phyloP scores from a whole-genome alignment of 2,329 filamentous ascomycete species.

The Fusarium gaditjirri region DNA sequence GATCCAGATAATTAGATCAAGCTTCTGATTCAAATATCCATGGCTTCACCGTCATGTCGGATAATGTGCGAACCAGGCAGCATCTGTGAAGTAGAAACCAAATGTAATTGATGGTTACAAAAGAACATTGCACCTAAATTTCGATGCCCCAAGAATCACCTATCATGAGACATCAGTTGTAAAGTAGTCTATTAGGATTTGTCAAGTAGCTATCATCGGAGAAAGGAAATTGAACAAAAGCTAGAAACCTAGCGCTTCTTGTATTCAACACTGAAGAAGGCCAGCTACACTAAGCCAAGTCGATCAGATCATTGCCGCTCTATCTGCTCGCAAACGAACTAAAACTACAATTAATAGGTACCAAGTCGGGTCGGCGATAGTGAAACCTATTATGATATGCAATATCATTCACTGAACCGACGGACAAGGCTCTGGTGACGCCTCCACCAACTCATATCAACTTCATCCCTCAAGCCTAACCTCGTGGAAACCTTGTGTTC shows the following conservation, averaged over 20 bases:
- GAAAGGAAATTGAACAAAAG: too few relatives aligned
- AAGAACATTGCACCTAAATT: too few relatives aligned
- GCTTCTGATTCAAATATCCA: too few relatives aligned
- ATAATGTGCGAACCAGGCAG: too few relatives aligned
- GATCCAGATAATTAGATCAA: too few relatives aligned
- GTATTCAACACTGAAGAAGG: background rate
- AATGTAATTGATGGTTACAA: too few relatives aligned
- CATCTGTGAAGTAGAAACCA: too few relatives aligned
- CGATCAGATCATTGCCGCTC: background rate
- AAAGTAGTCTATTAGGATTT: background rate
- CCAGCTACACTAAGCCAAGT: background rate
- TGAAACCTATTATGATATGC: background rate
- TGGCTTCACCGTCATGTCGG: too few relatives aligned
- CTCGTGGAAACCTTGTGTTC: background rate
- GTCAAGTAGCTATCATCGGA: background rate
- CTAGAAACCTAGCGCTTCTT: background rate
- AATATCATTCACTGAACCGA: background rate
- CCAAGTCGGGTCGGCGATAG: background rate
- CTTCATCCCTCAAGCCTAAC: background rate
- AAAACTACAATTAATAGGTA: background rate
- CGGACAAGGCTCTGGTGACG: background rate
- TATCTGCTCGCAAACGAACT: background rate
- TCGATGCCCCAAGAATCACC: too few relatives aligned
- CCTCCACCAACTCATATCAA: background rate
- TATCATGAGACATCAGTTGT: background rate